Evolutionary conservation across 2,329 filamentous ascomycete species (phyloP), one percentile per base, ranked within the genome.

Genomic region (Penicillium digitatum): DNA sequence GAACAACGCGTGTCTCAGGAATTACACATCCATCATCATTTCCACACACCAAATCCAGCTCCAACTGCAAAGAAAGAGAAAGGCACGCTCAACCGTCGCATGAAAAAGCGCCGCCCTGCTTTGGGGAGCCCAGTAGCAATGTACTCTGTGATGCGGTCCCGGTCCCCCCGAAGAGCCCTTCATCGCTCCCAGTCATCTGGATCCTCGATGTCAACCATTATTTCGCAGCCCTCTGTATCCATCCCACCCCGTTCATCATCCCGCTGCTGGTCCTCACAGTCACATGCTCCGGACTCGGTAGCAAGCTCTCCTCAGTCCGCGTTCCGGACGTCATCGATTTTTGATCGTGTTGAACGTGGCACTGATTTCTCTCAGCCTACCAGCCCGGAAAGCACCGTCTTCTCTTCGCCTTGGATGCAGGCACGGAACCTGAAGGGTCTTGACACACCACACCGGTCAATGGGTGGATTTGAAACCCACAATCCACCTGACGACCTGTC

Each of bases 11-110:
- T 82, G 3, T 87, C 87, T 0, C 87, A 89, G 65, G 89, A 94
- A 66, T 77, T 96, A 14, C 93, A 96, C 66, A 89, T 97, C 43
- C 93, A 97, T 67, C 92, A 97, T 66, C 93, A 97, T 69, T 96
- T 96, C 68, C 91, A 96, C 62, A 82, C 87, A 11, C 77, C 85
- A 1, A 42, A 12, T 3, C 70, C 87, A 16, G 69, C 45, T 62
- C 70, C 86, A n/a, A 68, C 39, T 62, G 51, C 66, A 58, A 75
- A 81, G 50, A 86, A 85, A 69, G 78, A 81, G 20, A 85, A 88
- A 55, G 67, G 71, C 16, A 48, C 73, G 39, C 65, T 73, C 3
- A 70, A 77, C 52, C 82, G 82, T 62, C 85, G 85, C 56, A 78
- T 82, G 9, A 89, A 85, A 75, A 95, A 90, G 75, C 88, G 87